These are phyloP conservation scores for Leishmania major DNA, from an alignment of 208 protist species.

Conservation along the genomic window DNA sequence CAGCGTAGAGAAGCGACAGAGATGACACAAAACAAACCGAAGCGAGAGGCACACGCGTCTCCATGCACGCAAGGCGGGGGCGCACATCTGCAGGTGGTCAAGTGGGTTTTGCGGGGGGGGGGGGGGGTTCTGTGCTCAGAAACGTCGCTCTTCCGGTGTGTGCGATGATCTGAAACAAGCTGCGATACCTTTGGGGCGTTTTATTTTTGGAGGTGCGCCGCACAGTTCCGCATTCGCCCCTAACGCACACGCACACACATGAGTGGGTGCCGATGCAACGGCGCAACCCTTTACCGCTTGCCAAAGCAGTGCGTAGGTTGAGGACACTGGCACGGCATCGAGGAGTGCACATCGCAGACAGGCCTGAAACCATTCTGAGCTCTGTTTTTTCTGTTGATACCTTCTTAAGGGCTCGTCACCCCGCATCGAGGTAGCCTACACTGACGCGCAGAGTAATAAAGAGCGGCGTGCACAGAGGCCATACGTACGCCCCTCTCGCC, in stretches of 20 bases:
- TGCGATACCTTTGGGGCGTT: not conserved
- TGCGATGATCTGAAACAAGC: not conserved
- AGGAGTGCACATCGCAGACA: not conserved
- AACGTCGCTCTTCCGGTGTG: not conserved
- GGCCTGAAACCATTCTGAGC: not conserved
- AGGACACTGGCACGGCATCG: not conserved
- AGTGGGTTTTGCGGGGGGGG: not conserved
- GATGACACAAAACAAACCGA: slow-evolving; percentile 1
- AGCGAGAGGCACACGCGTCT: not conserved
- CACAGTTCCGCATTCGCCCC: not conserved
- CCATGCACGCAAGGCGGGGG: not conserved
- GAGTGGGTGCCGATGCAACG: not conserved
- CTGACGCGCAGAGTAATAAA: not conserved
- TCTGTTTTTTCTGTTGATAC: not conserved
- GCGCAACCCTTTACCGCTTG: not conserved
- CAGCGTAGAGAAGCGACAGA: not conserved
- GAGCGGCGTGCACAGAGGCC: not conserved
- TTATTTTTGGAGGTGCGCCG: not conserved
- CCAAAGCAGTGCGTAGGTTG: not conserved
- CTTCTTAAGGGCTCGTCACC: not conserved
- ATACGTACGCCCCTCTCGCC: not conserved
- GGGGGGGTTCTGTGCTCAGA: not conserved
- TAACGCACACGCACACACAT: not conserved
- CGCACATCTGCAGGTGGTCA: not conserved
- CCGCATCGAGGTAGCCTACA: not conserved